These are phyloP conservation scores for Pseudopyricularia javanii DNA, from an alignment of 2,329 filamentous ascomycete species.

Conservation along the genomic window DNA sequence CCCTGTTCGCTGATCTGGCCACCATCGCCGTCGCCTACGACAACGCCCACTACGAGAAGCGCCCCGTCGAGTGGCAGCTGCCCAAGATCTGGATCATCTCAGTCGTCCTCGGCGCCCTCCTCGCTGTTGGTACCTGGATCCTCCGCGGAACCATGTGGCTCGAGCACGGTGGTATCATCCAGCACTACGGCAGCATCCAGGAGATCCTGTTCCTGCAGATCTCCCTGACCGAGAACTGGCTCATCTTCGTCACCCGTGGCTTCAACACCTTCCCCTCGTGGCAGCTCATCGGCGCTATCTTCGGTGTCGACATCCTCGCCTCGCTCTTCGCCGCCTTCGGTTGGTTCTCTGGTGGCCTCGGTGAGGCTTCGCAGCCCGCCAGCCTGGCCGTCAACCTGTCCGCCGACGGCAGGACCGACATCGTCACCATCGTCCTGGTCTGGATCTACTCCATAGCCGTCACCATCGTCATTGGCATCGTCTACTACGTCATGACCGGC, in stretches of 20 bases:
- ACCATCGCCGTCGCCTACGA: constrained; percentile 71
- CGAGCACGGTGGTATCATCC: constrained; percentile 57
- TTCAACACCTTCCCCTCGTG: constrained; percentile 62
- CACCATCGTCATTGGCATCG: constrained; percentile 51
- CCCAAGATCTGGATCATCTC: constrained; percentile 74
- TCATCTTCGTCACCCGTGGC: constrained; percentile 67
- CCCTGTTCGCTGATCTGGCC: constrained; percentile 67
- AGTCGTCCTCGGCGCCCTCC: constrained; percentile 53
- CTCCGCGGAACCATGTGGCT: constrained; percentile 60
- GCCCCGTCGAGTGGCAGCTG: constrained; percentile 69
- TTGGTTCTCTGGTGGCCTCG: constrained; percentile 48
- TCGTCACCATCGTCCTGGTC: constrained; percentile 51
- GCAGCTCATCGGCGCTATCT: constrained; percentile 60
- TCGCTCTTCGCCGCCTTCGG: constrained; percentile 67
- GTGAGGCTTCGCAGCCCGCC: constrained; percentile 18
- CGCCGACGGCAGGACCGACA: constrained; percentile 27
- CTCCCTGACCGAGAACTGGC: constrained; percentile 64
- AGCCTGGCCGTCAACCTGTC: constrained; percentile 21
- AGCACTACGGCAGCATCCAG: constrained; percentile 64
- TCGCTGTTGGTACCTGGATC: constrained; percentile 62
- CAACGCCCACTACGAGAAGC: constrained; percentile 63
- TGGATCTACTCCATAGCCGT: constrained; percentile 55
- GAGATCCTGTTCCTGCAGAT: constrained; percentile 66
- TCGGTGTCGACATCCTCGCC: constrained; percentile 58
- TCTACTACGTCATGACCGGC: constrained; percentile 50